These are phyloP conservation scores for Melampsora abietis-canadensis DNA, from an alignment of 1,284 basidiomycete species.

Conservation along the genomic window DNA sequence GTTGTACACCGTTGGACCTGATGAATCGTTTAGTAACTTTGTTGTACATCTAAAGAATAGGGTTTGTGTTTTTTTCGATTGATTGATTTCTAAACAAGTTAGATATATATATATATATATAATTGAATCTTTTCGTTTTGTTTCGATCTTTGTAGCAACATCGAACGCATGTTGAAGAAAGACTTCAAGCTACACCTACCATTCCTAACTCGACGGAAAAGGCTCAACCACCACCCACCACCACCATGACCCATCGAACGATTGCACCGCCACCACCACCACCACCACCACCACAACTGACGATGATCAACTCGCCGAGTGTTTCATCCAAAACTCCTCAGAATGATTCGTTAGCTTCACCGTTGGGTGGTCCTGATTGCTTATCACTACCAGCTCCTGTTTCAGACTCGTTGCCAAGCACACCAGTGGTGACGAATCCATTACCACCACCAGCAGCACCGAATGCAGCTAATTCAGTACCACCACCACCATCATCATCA, in stretches of 20 bases:
- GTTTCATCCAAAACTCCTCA: too few relatives aligned
- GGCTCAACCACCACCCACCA: too few relatives aligned
- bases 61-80: conserved; percentile 15
- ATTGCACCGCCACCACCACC: background rate
- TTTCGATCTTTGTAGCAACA: conserved; percentile 26
- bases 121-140: background rate
- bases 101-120: background rate
- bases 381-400: background rate
- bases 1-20: conserved; percentile 89
- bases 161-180: conserved; percentile 35
- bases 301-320: background rate
- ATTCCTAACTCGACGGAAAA: background rate
- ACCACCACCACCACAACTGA: background rate
- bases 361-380: background rate
- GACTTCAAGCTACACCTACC: background rate
- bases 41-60: conserved; percentile 84
- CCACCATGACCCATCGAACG: too few relatives aligned
- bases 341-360: too few relatives aligned
- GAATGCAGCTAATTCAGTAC: background rate
- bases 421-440: background rate
- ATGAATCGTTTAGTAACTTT: conserved; percentile 83
- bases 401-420: too few relatives aligned
- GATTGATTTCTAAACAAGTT: background rate
- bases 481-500: background rate
- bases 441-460: conserved; percentile 7